phyloP scores from a whole-genome alignment of 2,329 filamentous ascomycete genomes.

The Alternaria novae-zelandiae region DNA sequence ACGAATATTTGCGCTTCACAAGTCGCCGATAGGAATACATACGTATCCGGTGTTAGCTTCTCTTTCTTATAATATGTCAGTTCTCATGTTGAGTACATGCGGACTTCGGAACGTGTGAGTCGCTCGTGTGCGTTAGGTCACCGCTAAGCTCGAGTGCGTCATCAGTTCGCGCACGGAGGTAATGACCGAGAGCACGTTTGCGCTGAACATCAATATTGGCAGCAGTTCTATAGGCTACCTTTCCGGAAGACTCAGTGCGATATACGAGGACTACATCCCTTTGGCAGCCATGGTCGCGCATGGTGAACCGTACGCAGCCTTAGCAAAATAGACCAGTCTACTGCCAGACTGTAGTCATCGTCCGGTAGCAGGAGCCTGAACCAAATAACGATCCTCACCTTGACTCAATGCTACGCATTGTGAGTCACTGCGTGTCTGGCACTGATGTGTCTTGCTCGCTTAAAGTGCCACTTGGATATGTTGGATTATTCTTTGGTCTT shows the following conservation, averaged over 20 bases:
- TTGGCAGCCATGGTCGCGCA: background rate
- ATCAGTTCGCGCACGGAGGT: background rate
- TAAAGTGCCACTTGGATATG: background rate
- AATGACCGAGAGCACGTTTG: background rate
- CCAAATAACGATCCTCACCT: background rate
- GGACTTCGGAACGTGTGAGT: too few species aligned
- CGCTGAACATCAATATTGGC: background rate
- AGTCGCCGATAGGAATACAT: too few species aligned
- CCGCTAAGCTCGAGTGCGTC: background rate
- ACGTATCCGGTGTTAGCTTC: too few species aligned
- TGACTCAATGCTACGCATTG: background rate
- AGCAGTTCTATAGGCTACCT: background rate
- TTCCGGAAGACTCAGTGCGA: background rate
- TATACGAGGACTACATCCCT: background rate
- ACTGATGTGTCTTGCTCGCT: background rate
- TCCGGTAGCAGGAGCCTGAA: background rate
- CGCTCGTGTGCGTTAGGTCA: too few species aligned
- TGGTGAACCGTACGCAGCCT: background rate
- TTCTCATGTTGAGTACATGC: too few species aligned
- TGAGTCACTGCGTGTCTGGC: background rate
- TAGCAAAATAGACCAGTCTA: background rate
- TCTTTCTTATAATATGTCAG: too few species aligned
- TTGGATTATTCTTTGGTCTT: background rate
- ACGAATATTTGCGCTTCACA: too few species aligned
- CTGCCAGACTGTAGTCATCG: background rate